A percentile compares a stretch with the other conserved stretches of the same genome.
These are phyloP conservation scores for Phytophthora pseudosyringae DNA, from an alignment of 352 stramenopile species.

Conservation along the genomic window DNA sequence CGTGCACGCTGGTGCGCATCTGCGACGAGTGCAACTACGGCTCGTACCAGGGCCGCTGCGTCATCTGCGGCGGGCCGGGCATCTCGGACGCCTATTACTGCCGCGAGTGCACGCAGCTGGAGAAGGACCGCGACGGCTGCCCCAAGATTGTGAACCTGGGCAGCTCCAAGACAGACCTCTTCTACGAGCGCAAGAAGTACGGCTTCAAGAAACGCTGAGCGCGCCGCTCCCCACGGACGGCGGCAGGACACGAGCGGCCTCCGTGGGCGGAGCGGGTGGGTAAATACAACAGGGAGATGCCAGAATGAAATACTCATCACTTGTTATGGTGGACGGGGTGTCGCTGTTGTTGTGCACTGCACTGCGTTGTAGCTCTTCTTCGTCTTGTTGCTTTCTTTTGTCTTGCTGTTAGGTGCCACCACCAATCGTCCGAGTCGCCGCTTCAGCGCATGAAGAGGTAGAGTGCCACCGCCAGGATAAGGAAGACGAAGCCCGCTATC, in stretches of 20 bases:
- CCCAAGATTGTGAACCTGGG: constrained; percentile 99
- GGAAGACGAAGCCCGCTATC: background rate
- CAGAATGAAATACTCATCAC: constrained; percentile 5
- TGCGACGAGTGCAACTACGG: constrained; percentile 99
- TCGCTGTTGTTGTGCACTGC: background rate
- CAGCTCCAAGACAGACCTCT: constrained; percentile 96
- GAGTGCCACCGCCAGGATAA: background rate
- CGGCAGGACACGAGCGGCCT: constrained; percentile 3
- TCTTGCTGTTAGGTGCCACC: background rate
- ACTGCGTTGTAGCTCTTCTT: background rate
- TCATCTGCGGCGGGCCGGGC: constrained; percentile 97
- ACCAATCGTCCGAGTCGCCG: background rate
- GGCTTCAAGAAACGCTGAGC: constrained; percentile 91
- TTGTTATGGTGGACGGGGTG: constrained; percentile 1
- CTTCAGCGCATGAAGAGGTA: constrained; percentile 14
- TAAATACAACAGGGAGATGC: constrained; percentile 22
- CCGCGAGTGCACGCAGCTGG: constrained; percentile 97
- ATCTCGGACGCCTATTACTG: constrained; percentile 99
- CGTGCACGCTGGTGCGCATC: constrained; percentile 97
- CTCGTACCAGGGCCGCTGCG: constrained; percentile 95
- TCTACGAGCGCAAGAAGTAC: constrained; percentile 99
- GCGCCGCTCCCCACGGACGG: constrained; percentile 19
- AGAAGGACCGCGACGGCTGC: constrained; percentile 98
- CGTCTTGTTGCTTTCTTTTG: background rate
- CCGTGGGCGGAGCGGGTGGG: constrained; percentile 31